phyloP scores from a whole-genome alignment of 202 grass and related monocot genomes.

The Panicum hallii region DNA sequence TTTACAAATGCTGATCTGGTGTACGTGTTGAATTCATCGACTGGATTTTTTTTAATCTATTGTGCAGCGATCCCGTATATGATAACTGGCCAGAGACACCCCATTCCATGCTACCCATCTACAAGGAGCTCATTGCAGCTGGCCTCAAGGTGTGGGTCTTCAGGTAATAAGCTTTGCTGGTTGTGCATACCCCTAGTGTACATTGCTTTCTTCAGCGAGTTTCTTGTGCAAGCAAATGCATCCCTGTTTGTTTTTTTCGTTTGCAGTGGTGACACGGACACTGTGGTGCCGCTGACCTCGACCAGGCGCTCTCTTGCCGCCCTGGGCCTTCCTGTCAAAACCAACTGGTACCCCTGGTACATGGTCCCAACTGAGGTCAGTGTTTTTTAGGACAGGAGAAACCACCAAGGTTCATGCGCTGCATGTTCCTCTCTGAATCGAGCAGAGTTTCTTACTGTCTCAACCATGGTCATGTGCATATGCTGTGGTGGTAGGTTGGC shows the following conservation, averaged over 20 bases:
- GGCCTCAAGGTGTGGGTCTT: conserved; percentile 92
- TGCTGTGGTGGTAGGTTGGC: conserved; percentile 44
- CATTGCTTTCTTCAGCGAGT: background rate
- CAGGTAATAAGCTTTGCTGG: conserved; percentile 47
- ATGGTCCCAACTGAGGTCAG: background rate
- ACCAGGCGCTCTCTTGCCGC: conserved; percentile 15
- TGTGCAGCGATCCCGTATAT: background rate
- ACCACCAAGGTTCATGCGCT: background rate
- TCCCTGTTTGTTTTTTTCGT: background rate
- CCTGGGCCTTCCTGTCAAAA: background rate
- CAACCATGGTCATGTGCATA: background rate
- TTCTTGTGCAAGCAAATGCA: background rate
- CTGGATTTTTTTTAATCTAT: too few species aligned
- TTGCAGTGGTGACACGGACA: conserved; percentile 24
- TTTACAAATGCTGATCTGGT: too few species aligned
- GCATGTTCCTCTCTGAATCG: background rate
- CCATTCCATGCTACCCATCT: conserved; percentile 84
- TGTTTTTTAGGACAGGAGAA: background rate
- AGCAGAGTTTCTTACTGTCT: too few species aligned
- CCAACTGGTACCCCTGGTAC: conserved; percentile 6
- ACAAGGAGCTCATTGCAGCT: conserved; percentile 76
- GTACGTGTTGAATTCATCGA: too few species aligned
- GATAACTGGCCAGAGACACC: conserved; percentile 20
- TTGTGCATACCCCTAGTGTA: too few species aligned
- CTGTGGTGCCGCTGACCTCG: background rate